Evolutionary conservation across 257 asterid species (phyloP).

Genomic region (Apocynum venetum): DNA sequence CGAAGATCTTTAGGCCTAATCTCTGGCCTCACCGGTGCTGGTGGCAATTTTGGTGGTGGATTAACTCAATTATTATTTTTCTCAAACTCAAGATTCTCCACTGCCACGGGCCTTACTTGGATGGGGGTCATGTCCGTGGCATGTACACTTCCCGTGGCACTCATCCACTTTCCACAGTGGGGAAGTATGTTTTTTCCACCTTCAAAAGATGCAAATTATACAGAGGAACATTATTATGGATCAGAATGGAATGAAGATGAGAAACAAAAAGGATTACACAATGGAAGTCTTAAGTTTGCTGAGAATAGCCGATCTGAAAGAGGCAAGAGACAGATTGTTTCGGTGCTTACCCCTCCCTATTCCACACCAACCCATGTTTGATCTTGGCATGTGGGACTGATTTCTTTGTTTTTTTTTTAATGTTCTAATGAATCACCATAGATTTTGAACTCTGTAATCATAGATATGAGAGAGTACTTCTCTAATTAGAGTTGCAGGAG

Average conservation of each 20-base stretch:
- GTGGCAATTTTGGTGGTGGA: constrained; percentile 62
- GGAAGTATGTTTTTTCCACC: constrained; percentile 57
- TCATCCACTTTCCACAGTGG: constrained; percentile 66
- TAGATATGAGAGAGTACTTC: not conserved
- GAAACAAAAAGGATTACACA: constrained; percentile 42
- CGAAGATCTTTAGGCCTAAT: constrained; percentile 47
- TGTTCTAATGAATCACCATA: no score
- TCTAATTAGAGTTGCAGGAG: not conserved
- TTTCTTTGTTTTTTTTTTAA: no score
- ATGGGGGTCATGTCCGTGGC: constrained; percentile 56
- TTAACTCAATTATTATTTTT: constrained; percentile 49
- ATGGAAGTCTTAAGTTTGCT: constrained; percentile 52
- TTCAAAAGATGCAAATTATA: constrained; percentile 24
- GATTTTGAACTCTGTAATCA: not conserved
- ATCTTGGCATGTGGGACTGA: not conserved
- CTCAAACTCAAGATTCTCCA: constrained; percentile 29
- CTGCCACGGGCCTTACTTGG: constrained; percentile 30
- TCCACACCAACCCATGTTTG: constrained; percentile 26
- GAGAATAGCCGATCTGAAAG: constrained; percentile 57
- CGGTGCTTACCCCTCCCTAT: constrained; percentile 24
- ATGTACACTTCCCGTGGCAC: constrained; percentile 42
- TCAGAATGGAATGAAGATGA: constrained; percentile 52
- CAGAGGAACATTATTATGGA: constrained; percentile 46
- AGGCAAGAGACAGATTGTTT: constrained; percentile 26
- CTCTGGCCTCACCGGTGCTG: constrained; percentile 54